A percentile compares a stretch with the other conserved stretches of the same genome.
Conservation (phyloP, 2,329 filamentous ascomycete species). For the Daldinia eschscholtzii region DNA sequence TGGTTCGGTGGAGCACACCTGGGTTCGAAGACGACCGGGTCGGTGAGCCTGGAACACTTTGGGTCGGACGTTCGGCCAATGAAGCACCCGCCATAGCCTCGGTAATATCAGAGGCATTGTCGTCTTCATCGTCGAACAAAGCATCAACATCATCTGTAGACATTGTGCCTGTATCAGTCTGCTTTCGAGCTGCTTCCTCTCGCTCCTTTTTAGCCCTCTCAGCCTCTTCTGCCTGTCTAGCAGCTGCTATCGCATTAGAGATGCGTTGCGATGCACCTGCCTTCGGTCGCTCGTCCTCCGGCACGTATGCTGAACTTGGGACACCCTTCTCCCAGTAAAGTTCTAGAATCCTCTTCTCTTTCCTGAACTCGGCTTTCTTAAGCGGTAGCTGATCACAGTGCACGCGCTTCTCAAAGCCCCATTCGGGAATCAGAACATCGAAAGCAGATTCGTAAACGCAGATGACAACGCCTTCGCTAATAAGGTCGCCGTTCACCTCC, state of each 20-base stretch:
- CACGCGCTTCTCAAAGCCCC: slow-evolving; percentile 98
- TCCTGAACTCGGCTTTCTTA: slow-evolving; percentile 99
- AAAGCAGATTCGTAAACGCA: slow-evolving; percentile 99
- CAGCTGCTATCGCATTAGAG: slow-evolving; percentile 80
- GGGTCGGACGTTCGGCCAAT: slow-evolving; percentile 87
- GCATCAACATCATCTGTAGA: slow-evolving; percentile 93
- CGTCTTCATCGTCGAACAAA: slow-evolving; percentile 94
- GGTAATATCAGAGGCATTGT: slow-evolving; percentile 88
- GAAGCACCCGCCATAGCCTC: slow-evolving; percentile 93
- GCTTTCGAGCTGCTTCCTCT: slow-evolving; percentile 90
- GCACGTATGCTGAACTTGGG: slow-evolving; percentile 93
- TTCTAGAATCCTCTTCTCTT: slow-evolving; percentile 93
- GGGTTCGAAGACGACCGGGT: slow-evolving; percentile 77
- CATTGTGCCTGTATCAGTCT: slow-evolving; percentile 94
- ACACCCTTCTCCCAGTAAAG: slow-evolving; percentile 99
- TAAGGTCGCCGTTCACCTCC: slow-evolving; percentile 88
- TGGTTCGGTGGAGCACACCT: slow-evolving; percentile 84
- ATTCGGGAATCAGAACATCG: slow-evolving; percentile 97
- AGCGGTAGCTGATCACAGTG: slow-evolving; percentile 98
- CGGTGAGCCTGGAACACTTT: slow-evolving; percentile 94
- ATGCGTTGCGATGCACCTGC: slow-evolving; percentile 79
- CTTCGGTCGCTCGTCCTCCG: slow-evolving; percentile 96
- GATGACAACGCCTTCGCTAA: slow-evolving; percentile 94
- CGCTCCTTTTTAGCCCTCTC: slow-evolving; percentile 85
- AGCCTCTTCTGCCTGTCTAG: slow-evolving; percentile 84